Conservation (phyloP, 345 rosid species). For the Syzygium aqueum region DNA sequence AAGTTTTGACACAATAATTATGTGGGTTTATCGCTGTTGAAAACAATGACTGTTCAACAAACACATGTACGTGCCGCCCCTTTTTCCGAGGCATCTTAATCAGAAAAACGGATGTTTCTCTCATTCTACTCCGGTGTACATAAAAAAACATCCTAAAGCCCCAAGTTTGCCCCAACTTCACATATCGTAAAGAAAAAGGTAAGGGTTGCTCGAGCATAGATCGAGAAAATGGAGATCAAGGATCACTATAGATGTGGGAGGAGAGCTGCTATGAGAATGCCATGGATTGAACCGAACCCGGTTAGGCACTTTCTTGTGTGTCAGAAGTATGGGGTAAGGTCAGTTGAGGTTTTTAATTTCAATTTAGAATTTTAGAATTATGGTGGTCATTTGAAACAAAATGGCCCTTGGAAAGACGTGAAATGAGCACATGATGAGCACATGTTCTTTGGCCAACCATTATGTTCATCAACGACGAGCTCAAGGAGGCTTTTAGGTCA, state of each 20-base stretch:
- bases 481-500: neutral
- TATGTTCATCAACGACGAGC: neutral
- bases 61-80: neutral
- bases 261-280: neutral
- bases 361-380: no score
- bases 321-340: neutral
- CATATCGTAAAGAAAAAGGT: neutral
- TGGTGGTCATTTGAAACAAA: neutral
- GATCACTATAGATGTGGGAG: neutral
- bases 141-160: neutral
- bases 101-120: neutral
- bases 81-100: neutral
- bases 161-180: neutral
- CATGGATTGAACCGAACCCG: neutral
- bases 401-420: neutral
- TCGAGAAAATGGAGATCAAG: neutral
- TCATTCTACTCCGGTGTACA: neutral
- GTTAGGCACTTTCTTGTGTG: neutral
- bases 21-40: neutral
- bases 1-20: neutral
- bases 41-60: neutral
- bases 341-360: no score
- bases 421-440: neutral
- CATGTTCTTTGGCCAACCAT: neutral
- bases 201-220: neutral